A percentile compares a stretch with the other conserved stretches of the same genome.
Conservation (phyloP, 78 protist genomes). For the Dictyostelium capitatum region DNA sequence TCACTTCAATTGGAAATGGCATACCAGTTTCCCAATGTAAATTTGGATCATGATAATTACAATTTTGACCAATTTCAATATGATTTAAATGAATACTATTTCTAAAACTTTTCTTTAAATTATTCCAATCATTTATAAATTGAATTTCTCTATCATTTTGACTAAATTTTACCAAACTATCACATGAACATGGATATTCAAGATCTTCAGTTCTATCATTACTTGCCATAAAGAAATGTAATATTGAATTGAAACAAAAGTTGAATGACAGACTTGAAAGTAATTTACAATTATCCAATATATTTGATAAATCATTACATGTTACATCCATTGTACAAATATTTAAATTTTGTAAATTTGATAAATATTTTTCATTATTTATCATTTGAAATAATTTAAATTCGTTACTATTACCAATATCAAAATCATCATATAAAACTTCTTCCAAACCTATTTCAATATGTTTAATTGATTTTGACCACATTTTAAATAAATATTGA, state of each 20-base stretch:
- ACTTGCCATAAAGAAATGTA: background rate
- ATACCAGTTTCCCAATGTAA: background rate
- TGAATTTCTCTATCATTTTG: background rate
- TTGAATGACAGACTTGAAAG: background rate
- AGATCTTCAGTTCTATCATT: background rate
- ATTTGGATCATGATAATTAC: background rate
- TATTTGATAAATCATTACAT: background rate
- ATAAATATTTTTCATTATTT: background rate
- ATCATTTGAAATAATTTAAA: no score
- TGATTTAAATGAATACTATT: background rate
- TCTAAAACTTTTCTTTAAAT: background rate
- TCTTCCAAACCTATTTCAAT: no score
- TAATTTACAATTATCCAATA: background rate
- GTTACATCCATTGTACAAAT: background rate
- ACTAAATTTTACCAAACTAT: background rate
- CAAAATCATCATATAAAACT: no score
- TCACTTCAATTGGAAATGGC: background rate
- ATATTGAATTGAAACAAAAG: background rate
- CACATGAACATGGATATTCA: background rate
- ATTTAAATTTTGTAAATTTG: constrained; percentile 1
- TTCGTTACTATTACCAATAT: background rate
- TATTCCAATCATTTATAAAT: no score
- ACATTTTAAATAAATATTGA: background rate
- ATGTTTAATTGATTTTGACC: constrained; percentile 9
- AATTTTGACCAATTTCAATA: background rate